These are phyloP conservation scores for Dujonia santamariae DNA, from an alignment of 1,139 yeast species.

Conservation along the genomic window DNA sequence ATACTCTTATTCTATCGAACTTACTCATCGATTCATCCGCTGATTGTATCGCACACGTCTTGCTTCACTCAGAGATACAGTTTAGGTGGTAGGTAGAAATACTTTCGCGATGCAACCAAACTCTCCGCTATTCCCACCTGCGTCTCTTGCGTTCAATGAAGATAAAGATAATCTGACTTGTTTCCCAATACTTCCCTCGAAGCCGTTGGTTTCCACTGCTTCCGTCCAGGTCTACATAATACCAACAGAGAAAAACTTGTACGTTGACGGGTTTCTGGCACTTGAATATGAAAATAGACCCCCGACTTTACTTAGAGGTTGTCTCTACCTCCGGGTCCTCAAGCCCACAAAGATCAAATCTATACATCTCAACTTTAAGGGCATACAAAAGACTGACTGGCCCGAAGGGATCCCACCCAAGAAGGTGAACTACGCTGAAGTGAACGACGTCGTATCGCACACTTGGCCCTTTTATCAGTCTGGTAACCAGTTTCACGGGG, in stretches of 20 bases:
- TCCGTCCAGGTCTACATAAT: slow-evolving; percentile 52
- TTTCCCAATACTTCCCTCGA: slow-evolving; percentile 46
- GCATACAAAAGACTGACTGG: slow-evolving; percentile 87
- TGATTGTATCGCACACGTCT: too few species aligned
- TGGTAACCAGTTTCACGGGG: slow-evolving; percentile 20
- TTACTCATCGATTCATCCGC: too few species aligned
- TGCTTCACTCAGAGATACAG: too few species aligned
- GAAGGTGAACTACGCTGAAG: slow-evolving; percentile 60
- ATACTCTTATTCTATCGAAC: too few species aligned
- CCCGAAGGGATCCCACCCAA: slow-evolving; percentile 98
- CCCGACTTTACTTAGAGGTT: slow-evolving; percentile 83
- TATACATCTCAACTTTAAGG: slow-evolving; percentile 66
- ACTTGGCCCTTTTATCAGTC: slow-evolving; percentile 86
- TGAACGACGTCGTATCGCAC: slow-evolving; percentile 66
- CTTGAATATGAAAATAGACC: slow-evolving; percentile 66
- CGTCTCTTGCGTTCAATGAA: slow-evolving; percentile 21
- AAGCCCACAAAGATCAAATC: slow-evolving; percentile 76
- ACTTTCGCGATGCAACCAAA: too few species aligned
- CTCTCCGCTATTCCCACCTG: slow-evolving; percentile 34
- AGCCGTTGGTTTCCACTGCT: slow-evolving; percentile 45
- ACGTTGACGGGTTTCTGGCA: slow-evolving; percentile 76
- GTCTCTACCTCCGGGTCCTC: slow-evolving; percentile 64
- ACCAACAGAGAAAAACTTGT: slow-evolving; percentile 77
- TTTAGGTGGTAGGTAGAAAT: too few species aligned
- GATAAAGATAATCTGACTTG: slow-evolving; percentile 10